A percentile compares a stretch with the other conserved stretches of the same genome.
Conservation (phyloP, 495 filamentous ascomycete species). For the Geoglossum glabrum region DNA sequence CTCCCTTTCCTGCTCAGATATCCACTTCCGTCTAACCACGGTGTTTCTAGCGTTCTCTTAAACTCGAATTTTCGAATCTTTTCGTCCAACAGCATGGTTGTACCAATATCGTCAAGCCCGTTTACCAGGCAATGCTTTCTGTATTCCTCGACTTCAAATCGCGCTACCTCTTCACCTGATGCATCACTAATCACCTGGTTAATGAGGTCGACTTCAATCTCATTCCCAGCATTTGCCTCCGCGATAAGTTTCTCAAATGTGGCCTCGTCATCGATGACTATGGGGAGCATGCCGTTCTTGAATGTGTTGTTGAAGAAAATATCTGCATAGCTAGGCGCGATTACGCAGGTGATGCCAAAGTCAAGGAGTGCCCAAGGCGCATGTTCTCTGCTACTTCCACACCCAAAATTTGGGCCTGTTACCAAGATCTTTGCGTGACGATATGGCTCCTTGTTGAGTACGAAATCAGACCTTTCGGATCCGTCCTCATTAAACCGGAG, state of each 20-base stretch:
- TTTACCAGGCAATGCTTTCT: constrained; percentile 87
- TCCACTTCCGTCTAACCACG: constrained; percentile 79
- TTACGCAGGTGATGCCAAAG: constrained; percentile 86
- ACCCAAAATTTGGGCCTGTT: constrained; percentile 90
- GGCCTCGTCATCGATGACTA: constrained; percentile 46
- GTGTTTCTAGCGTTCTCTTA: constrained; percentile 53
- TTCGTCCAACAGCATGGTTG: constrained; percentile 79
- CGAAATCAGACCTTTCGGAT: constrained; percentile 54
- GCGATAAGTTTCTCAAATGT: constrained; percentile 50
- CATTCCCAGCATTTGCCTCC: constrained; percentile 63
- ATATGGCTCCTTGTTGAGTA: constrained; percentile 84
- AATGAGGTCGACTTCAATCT: constrained; percentile 80
- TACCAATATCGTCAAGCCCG: constrained; percentile 87
- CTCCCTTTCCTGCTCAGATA: constrained; percentile 54
- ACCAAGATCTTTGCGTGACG: constrained; percentile 72
- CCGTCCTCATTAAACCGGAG: constrained; percentile 58
- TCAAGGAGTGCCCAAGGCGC: constrained; percentile 94
- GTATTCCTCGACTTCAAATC: constrained; percentile 80
- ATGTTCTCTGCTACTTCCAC: constrained; percentile 83
- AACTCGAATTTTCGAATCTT: constrained; percentile 75
- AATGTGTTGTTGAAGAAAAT: constrained; percentile 99
- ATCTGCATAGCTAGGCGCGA: constrained; percentile 82
- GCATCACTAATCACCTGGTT: constrained; percentile 67
- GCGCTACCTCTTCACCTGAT: constrained; percentile 45
- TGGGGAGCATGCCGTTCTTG: constrained; percentile 97